phyloP scores from a whole-genome alignment of 1,139 yeast genomes.

The Taiozyma sp. region DNA sequence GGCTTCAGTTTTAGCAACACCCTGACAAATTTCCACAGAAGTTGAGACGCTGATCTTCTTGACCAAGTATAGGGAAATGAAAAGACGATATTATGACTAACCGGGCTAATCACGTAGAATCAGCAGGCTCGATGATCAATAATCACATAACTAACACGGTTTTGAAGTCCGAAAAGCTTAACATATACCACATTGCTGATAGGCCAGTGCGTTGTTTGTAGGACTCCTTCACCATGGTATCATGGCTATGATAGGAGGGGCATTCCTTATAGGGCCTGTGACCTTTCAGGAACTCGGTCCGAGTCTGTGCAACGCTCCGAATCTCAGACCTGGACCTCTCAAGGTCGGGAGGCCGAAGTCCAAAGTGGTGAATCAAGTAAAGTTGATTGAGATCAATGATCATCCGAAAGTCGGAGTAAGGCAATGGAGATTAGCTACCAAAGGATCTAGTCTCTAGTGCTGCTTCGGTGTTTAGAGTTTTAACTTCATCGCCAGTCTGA shows the following conservation, averaged over 20 bases:
- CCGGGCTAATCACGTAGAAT: not conserved
- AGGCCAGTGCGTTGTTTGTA: not conserved
- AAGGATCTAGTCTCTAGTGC: too few species aligned
- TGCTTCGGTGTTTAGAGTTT: not conserved
- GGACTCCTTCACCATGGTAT: not conserved
- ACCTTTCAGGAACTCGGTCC: too few species aligned
- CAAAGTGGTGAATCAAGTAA: too few species aligned
- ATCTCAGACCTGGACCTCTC: too few species aligned
- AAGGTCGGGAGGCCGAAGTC: too few species aligned
- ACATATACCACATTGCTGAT: not conserved
- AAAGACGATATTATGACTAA: constrained; percentile 26
- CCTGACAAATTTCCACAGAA: constrained; percentile 7
- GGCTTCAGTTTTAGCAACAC: not conserved
- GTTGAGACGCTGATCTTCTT: constrained; percentile 31
- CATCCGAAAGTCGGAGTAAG: too few species aligned
- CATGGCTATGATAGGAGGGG: too few species aligned
- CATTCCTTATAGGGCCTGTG: too few species aligned
- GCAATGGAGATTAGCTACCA: too few species aligned
- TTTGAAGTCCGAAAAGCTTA: not conserved
- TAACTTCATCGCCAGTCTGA: not conserved
- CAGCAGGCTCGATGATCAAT: not conserved
- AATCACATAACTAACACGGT: not conserved
- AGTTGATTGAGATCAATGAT: too few species aligned
- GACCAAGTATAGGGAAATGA: constrained; percentile 30
- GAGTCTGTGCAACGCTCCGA: too few species aligned